These are phyloP conservation scores for Zopfochytrium polystomum DNA, from an alignment of 371 early-diverging fungal species.

Conservation along the genomic window DNA sequence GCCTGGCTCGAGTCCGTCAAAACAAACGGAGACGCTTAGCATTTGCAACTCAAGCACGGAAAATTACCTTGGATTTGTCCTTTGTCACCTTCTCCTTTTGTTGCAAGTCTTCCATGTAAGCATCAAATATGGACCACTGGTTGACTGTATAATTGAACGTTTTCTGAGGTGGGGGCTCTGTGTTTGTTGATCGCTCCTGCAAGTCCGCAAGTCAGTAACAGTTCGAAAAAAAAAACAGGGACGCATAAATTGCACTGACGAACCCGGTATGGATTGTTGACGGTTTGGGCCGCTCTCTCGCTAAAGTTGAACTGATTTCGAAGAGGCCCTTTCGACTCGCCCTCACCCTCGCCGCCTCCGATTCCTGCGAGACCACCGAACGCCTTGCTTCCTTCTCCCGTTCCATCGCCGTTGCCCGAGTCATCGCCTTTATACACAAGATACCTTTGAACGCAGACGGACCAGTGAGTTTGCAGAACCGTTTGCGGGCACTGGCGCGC, in stretches of 20 bases:
- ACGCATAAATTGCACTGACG: neutral
- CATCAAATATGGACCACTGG: conserved; percentile 60
- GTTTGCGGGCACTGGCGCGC: too few relatives aligned
- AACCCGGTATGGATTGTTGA: conserved; percentile 55
- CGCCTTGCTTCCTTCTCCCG: conserved; percentile 5
- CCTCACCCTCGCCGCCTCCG: conserved; percentile 20
- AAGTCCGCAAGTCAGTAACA: neutral
- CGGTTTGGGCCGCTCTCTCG: conserved; percentile 57
- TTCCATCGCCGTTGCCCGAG: conserved; percentile 19
- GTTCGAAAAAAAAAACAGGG: neutral
- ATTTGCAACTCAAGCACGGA: neutral
- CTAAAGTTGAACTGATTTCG: conserved; percentile 60
- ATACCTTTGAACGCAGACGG: conserved; percentile 24
- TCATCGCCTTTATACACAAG: conserved; percentile 40
- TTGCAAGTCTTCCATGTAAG: conserved; percentile 54
- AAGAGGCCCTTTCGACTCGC: conserved; percentile 32
- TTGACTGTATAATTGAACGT: conserved; percentile 52
- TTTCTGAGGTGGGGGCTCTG: conserved; percentile 57
- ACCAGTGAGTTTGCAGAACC: neutral
- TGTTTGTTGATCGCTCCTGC: conserved; percentile 56
- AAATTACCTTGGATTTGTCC: conserved; percentile 55
- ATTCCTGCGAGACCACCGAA: conserved; percentile 3
- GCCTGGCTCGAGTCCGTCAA: too few relatives aligned
- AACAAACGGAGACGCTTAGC: neutral
- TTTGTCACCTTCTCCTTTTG: conserved; percentile 55